phyloP scores from a whole-genome alignment of 179 eudicot genomes.

The Silene coronaria region DNA sequence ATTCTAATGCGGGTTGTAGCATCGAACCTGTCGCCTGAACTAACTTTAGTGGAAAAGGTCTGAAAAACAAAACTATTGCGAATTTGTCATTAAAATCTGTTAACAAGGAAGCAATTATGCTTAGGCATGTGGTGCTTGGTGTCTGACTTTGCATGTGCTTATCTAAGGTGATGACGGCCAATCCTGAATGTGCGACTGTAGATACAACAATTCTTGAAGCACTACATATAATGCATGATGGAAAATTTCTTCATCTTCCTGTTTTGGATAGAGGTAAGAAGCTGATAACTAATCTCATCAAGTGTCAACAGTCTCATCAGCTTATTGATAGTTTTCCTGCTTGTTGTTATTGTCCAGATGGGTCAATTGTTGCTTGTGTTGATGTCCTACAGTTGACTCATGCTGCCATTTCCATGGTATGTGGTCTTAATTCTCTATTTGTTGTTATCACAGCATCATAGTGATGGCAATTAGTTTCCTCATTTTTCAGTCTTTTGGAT shows the following conservation, averaged over 20 bases:
- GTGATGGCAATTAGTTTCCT: neutral
- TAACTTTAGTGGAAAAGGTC: conserved; percentile 91
- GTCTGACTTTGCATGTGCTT: conserved; percentile 22
- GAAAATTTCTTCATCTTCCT: conserved; percentile 92
- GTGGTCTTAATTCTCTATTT: neutral
- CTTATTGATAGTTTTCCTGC: conserved; percentile 8
- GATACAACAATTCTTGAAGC: conserved; percentile 94
- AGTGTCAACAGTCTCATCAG: neutral
- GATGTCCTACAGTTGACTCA: conserved; percentile 96
- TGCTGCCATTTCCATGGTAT: conserved; percentile 92
- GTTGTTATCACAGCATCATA: neutral
- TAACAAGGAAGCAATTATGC: neutral
- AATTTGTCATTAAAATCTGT: neutral
- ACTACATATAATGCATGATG: conserved; percentile 89
- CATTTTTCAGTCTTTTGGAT: neutral
- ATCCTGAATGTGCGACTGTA: conserved; percentile 75
- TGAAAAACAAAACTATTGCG: neutral
- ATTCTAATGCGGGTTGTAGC: conserved; percentile 94
- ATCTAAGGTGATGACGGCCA: conserved; percentile 81
- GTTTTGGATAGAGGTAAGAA: conserved; percentile 72
- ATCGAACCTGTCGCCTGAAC: conserved; percentile 72
- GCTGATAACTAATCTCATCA: conserved; percentile 24
- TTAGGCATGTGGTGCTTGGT: neutral
- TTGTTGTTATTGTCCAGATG: conserved; percentile 50
- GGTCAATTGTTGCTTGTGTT: conserved; percentile 61